Conservation (phyloP, 2,329 filamentous ascomycete species). For the Sporothrix pallida region DNA sequence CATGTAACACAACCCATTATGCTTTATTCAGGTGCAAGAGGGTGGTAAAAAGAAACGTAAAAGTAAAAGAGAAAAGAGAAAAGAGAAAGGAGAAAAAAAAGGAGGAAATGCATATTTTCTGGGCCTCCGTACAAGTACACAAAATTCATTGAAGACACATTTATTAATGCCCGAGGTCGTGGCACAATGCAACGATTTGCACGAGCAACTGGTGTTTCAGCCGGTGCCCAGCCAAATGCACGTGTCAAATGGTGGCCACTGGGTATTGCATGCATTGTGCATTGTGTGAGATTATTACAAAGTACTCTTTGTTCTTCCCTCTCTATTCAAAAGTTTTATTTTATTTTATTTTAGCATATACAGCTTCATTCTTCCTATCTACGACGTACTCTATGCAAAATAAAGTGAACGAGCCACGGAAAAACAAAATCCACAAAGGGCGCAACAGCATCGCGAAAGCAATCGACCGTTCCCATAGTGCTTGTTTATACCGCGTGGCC, state of each 20-base stretch:
- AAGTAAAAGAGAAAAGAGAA: no score
- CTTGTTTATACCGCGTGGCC: slow-evolving; percentile 11
- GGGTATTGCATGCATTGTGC: neutral
- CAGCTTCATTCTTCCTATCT: neutral
- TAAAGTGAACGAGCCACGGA: neutral
- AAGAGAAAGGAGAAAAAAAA: no score
- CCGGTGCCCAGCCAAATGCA: neutral
- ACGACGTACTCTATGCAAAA: neutral
- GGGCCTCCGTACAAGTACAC: no score
- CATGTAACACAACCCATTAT: neutral
- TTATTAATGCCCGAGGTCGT: neutral
- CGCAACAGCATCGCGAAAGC: slow-evolving; percentile 22
- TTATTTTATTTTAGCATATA: neutral
- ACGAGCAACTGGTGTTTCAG: slow-evolving; percentile 27
- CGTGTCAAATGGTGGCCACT: slow-evolving; percentile 14
- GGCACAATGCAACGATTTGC: slow-evolving; percentile 16
- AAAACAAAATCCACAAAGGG: slow-evolving; percentile 27
- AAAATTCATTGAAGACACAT: no score
- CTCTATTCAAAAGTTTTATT: neutral
- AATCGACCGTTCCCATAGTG: slow-evolving; percentile 19
- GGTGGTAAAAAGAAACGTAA: no score
- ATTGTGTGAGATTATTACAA: neutral
- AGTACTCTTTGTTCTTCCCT: neutral
- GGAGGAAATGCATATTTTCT: no score
- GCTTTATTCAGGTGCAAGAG: neutral